phyloP scores from a whole-genome alignment of 352 stramenopile genomes.

The Pythium grandisporangium region DNA sequence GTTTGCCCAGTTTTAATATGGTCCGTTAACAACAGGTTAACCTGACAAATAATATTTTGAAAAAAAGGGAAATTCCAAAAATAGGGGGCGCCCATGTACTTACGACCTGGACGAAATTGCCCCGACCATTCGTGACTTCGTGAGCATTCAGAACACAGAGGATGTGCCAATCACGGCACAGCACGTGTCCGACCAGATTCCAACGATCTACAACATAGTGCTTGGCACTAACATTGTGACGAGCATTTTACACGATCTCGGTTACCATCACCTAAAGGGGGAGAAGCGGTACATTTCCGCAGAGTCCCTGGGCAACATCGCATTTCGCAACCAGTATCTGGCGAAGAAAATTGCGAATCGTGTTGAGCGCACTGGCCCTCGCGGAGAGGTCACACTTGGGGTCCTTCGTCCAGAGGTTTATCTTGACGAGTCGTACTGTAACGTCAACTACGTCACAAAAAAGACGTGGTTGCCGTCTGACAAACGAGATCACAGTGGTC shows the following conservation, averaged over 20 bases:
- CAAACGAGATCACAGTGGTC: no score
- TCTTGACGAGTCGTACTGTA: slow-evolving; percentile 16
- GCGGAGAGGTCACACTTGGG: not conserved
- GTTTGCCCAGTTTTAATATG: no score
- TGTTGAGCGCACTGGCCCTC: not conserved
- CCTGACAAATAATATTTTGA: no score
- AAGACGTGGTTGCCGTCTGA: slow-evolving; percentile 13
- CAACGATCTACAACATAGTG: not conserved
- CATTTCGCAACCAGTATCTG: slow-evolving; percentile 5
- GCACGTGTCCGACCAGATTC: slow-evolving; percentile 1
- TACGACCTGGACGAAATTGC: slow-evolving; percentile 8
- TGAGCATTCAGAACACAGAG: slow-evolving; percentile 5
- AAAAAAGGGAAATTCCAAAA: not conserved
- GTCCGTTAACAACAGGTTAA: no score
- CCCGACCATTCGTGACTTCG: not conserved
- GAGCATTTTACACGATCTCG: slow-evolving; percentile 1
- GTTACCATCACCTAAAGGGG: slow-evolving; percentile 4
- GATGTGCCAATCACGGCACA: slow-evolving; percentile 6
- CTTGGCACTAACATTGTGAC: slow-evolving; percentile 1
- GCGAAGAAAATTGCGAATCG: slow-evolving; percentile 7
- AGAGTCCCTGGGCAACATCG: slow-evolving; percentile 3
- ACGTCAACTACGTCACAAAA: slow-evolving; percentile 11
- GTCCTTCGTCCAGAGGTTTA: slow-evolving; percentile 5
- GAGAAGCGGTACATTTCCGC: slow-evolving; percentile 13
- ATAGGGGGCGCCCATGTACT: not conserved